These are phyloP conservation scores for Fusarium anthophilum DNA, from an alignment of 2,329 filamentous ascomycete species.

Conservation along the genomic window DNA sequence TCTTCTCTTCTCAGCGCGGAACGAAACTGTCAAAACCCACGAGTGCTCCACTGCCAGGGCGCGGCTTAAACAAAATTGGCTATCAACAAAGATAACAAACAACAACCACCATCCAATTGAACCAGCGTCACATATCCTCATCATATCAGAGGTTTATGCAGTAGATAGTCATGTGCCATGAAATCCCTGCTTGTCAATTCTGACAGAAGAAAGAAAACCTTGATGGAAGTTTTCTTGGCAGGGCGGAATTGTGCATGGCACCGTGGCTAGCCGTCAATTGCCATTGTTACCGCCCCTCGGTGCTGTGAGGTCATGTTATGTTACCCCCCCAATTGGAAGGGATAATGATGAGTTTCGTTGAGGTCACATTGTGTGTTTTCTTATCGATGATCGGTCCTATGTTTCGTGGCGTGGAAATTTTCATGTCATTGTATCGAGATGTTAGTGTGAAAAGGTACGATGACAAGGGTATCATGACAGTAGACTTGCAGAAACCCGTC, in stretches of 20 bases:
- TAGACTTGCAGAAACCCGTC: not conserved
- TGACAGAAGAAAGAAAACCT: constrained; percentile 11
- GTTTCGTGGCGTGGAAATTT: not conserved
- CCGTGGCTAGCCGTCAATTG: constrained; percentile 42
- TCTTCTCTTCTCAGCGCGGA: constrained; percentile 24
- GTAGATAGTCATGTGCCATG: constrained; percentile 17
- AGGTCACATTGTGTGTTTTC: constrained; percentile 26
- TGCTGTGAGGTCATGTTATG: constrained; percentile 19
- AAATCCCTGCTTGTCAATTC: constrained; percentile 19
- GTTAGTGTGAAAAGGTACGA: not conserved
- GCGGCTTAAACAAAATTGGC: constrained; percentile 1
- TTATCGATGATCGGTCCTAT: constrained; percentile 22
- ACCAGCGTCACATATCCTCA: not conserved
- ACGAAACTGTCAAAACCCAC: not conserved
- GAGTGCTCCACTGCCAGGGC: constrained; percentile 20
- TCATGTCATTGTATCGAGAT: constrained; percentile 15
- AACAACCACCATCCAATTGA: not conserved
- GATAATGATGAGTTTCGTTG: not conserved
- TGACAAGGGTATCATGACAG: not conserved
- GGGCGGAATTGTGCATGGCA: constrained; percentile 32
- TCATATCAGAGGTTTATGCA: not conserved
- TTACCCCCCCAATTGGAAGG: not conserved
- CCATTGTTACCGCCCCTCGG: constrained; percentile 17
- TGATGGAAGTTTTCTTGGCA: constrained; percentile 9
- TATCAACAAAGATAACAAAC: not conserved